phyloP scores from a whole-genome alignment of 345 rosid genomes.

The Salix purpurea region DNA sequence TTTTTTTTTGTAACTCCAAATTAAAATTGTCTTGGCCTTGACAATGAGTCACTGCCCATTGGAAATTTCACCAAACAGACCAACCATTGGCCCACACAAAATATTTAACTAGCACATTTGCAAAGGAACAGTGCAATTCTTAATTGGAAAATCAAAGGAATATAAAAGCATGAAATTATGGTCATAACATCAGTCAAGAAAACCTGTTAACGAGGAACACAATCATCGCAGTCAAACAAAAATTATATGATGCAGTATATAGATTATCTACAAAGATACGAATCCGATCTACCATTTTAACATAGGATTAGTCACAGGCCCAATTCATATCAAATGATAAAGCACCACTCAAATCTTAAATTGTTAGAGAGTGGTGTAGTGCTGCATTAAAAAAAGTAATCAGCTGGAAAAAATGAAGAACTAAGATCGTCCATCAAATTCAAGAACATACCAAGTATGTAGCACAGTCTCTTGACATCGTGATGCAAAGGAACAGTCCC shows the following conservation, averaged over 20 bases:
- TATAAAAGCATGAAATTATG: not conserved
- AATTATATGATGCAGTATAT: not conserved
- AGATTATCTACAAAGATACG: not conserved
- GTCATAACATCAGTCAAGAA: not conserved
- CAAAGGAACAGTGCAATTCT: not conserved
- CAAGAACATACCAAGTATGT: conserved; percentile 45
- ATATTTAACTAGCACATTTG: not conserved
- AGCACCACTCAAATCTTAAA: not conserved
- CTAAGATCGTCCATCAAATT: not conserved
- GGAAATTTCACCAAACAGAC: not conserved
- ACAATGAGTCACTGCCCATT: not conserved
- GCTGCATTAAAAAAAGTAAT: not conserved
- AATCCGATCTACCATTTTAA: not conserved
- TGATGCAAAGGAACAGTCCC: conserved; percentile 45
- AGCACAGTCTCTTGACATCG: conserved; percentile 39
- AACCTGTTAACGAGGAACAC: not conserved
- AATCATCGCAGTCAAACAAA: not conserved
- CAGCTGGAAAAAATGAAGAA: not conserved
- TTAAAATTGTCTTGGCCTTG: not conserved
- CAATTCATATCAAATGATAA: not conserved
- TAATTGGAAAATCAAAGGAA: not conserved
- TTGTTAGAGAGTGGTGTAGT: not conserved
- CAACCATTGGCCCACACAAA: not conserved
- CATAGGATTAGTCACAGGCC: not conserved
- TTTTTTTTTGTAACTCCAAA: too few relatives aligned